Percentiles rank a stretch among this genome's conserved stretches.
These are phyloP conservation scores for Pseudonitzschia delicatissima DNA, from an alignment of 108 stramenopile genomes.

Conservation along the genomic window DNA sequence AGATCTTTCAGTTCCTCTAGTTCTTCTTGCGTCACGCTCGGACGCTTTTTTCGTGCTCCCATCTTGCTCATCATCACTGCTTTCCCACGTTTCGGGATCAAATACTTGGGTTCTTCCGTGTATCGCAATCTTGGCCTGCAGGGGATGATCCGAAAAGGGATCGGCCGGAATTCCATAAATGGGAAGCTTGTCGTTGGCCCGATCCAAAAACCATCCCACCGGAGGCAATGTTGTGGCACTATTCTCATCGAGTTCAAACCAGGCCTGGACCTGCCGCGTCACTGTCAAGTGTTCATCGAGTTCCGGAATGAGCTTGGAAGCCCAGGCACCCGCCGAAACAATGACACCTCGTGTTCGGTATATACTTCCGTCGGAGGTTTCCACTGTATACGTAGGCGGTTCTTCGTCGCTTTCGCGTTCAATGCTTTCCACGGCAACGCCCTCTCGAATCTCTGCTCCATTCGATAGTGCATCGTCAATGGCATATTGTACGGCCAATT, in stretches of 20 bases:
- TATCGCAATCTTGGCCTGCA: constrained; percentile 32
- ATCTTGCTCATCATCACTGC: no score
- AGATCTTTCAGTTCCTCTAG: constrained; percentile 15
- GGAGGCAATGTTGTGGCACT: background rate
- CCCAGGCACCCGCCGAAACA: constrained; percentile 40
- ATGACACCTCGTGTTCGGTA: constrained; percentile 27
- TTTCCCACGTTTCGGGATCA: constrained; percentile 27
- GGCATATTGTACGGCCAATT: background rate
- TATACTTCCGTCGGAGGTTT: background rate
- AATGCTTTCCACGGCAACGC: background rate
- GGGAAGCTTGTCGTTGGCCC: background rate
- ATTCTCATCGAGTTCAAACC: constrained; percentile 26
- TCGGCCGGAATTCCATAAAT: background rate
- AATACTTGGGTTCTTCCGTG: constrained; percentile 26
- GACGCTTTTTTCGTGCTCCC: no score
- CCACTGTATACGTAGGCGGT: background rate
- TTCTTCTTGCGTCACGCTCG: constrained; percentile 19
- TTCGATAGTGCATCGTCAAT: background rate
- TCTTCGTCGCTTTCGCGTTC: background rate
- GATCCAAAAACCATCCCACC: background rate
- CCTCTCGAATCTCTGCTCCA: background rate
- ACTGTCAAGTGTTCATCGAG: constrained; percentile 27
- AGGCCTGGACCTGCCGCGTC: constrained; percentile 40
- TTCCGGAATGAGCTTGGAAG: constrained; percentile 24
- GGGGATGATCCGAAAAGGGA: background rate